Conservation (phyloP, 2,329 filamentous ascomycete genomes). For the Penicillium rolfsii region DNA sequence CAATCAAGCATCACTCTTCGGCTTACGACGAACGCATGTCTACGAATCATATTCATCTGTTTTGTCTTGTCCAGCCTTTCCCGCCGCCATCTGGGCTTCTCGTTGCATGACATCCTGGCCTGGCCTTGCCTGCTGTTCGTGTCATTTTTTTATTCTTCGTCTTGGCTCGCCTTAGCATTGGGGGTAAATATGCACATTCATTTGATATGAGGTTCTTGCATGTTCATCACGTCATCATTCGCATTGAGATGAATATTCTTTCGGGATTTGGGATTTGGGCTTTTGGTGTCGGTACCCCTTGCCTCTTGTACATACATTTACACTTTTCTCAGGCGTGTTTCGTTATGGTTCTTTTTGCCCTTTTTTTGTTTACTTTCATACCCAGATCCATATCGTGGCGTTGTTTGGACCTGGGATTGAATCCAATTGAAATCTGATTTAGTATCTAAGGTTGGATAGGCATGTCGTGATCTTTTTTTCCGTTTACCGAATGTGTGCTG, state of each 20-base stretch:
- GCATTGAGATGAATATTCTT: slow-evolving; percentile 1
- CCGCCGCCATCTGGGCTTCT: not conserved
- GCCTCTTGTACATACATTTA: not conserved
- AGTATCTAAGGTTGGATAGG: no score
- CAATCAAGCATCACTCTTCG: not conserved
- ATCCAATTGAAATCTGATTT: not conserved
- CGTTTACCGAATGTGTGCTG: not conserved
- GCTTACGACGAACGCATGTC: not conserved
- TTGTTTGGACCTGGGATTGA: slow-evolving; percentile 5
- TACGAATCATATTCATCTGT: not conserved
- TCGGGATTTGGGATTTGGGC: not conserved
- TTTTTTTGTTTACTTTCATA: not conserved
- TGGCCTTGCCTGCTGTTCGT: not conserved
- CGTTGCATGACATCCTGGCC: not conserved
- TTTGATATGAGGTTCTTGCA: not conserved
- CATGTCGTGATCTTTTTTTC: not conserved
- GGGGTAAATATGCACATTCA: not conserved
- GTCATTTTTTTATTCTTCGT: not conserved
- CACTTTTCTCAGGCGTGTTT: not conserved
- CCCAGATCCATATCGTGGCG: slow-evolving; percentile 3
- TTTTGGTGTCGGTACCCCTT: not conserved
- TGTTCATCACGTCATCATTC: not conserved
- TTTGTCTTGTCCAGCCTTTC: not conserved
- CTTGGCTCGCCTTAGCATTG: slow-evolving; percentile 1
- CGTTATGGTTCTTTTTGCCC: not conserved